Evolutionary conservation across 179 eudicot genomes (phyloP).

Genomic region (Silene vulgaris): DNA sequence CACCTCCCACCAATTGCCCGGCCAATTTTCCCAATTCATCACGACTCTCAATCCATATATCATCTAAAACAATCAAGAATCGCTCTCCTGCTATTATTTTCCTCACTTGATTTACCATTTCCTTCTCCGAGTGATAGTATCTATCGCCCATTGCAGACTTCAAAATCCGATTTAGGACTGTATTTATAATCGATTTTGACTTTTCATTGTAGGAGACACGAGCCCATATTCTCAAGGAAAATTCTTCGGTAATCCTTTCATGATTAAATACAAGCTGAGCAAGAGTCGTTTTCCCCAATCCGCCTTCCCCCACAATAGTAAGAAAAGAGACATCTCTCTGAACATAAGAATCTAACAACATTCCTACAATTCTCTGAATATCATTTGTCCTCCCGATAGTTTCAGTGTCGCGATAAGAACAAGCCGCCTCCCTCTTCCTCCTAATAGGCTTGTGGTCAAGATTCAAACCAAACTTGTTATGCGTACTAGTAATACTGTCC

Average conservation of each 20-base stretch:
- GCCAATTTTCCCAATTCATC: background rate
- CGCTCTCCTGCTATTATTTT: background rate
- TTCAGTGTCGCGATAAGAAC: conserved; percentile 1
- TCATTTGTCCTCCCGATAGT: conserved; percentile 31
- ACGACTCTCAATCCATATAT: conserved; percentile 8
- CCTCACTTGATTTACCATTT: background rate
- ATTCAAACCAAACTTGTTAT: conserved; percentile 23
- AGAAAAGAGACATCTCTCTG: background rate
- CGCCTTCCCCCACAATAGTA: conserved; percentile 4
- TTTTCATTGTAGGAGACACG: conserved; percentile 3
- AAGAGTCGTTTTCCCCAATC: conserved; percentile 6
- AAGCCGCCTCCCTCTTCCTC: conserved; percentile 5
- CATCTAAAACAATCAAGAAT: conserved; percentile 20
- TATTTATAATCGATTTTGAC: background rate
- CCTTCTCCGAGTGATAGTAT: background rate
- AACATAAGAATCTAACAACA: background rate
- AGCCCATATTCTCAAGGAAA: background rate
- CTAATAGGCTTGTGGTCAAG: conserved; percentile 8
- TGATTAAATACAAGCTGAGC: background rate
- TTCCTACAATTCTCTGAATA: background rate
- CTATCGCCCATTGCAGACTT: background rate
- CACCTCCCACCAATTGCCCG: background rate
- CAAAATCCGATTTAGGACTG: background rate
- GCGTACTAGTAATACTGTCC: conserved; percentile 20
- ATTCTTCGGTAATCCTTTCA: background rate